Evolutionary conservation across 2,329 filamentous ascomycete genomes (phyloP).

Genomic region (Cladophialophora immunda): DNA sequence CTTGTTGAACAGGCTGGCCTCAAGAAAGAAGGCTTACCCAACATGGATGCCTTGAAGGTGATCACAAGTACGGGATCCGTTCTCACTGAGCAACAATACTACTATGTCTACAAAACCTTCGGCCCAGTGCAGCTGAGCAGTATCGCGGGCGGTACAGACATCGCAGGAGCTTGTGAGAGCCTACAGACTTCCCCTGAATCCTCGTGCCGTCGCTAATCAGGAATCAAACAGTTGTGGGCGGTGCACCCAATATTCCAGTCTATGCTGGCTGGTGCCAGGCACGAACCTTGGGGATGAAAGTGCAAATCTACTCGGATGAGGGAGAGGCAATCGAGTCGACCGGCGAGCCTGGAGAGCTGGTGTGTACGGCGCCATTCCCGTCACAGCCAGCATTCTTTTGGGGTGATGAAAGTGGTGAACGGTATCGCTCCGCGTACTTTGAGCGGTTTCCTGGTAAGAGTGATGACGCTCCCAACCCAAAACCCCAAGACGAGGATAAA

Average conservation of each 20-base stretch:
- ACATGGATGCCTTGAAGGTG: neutral
- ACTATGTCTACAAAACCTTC: slow-evolving; percentile 4
- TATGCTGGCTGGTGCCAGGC: slow-evolving; percentile 66
- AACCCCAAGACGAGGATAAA: slow-evolving; percentile 42
- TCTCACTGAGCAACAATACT: neutral
- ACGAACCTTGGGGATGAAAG: slow-evolving; percentile 56
- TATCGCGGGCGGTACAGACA: slow-evolving; percentile 8
- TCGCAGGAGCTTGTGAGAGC: slow-evolving; percentile 67
- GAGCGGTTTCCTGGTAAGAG: slow-evolving; percentile 7
- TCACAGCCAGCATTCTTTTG: slow-evolving; percentile 54
- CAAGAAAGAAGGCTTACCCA: slow-evolving; percentile 60
- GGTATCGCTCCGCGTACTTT: slow-evolving; percentile 2
- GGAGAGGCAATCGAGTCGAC: neutral
- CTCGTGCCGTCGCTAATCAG: slow-evolving; percentile 71
- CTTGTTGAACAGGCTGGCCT: slow-evolving; percentile 73
- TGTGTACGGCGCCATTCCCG: slow-evolving; percentile 1
- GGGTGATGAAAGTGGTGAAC: neutral
- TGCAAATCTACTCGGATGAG: slow-evolving; percentile 7
- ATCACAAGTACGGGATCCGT: neutral
- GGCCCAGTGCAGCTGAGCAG: slow-evolving; percentile 8
- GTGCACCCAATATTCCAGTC: slow-evolving; percentile 74
- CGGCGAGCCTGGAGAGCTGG: slow-evolving; percentile 2
- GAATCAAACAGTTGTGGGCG: slow-evolving; percentile 58
- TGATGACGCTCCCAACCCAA: slow-evolving; percentile 10
- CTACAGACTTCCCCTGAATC: no score